phyloP scores from a whole-genome alignment of 352 stramenopile genomes.

The Globisporangium barbulae region DNA sequence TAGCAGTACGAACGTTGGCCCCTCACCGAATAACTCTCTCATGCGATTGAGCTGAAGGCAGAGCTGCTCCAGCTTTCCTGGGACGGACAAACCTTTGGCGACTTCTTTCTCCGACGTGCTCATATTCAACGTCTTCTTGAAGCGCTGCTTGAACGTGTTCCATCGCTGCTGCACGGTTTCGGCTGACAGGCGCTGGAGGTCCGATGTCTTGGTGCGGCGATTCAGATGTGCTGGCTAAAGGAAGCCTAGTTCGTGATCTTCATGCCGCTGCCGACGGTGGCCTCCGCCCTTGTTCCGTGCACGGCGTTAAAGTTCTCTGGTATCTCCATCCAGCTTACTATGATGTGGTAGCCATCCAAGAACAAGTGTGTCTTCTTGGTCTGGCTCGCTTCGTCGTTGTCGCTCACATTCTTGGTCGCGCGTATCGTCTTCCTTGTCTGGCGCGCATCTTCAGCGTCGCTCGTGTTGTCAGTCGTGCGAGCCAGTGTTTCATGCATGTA shows the following conservation, averaged over 20 bases:
- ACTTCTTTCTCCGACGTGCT: conserved; percentile 6
- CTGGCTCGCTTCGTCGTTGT: not conserved
- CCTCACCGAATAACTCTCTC: conserved; percentile 15
- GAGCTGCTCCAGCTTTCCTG: conserved; percentile 14
- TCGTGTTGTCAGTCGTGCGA: too few species aligned
- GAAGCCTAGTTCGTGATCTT: conserved; percentile 10
- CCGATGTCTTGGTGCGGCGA: not conserved
- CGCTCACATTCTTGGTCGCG: not conserved
- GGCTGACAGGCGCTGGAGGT: not conserved
- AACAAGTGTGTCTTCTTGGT: conserved; percentile 6
- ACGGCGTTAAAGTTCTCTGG: conserved; percentile 14
- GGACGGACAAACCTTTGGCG: conserved; percentile 7
- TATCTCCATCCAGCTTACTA: conserved; percentile 25
- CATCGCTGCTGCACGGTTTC: conserved; percentile 18
- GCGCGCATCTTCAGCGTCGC: too few species aligned
- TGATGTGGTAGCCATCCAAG: conserved; percentile 12
- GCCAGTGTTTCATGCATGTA: too few species aligned
- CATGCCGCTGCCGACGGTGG: conserved; percentile 5
- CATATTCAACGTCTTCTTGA: conserved; percentile 10
- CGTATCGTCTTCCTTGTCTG: not conserved
- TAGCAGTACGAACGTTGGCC: not conserved
- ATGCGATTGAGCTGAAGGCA: conserved; percentile 14
- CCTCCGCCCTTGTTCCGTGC: conserved; percentile 10
- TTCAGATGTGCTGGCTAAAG: conserved; percentile 16
- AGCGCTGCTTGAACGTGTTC: conserved; percentile 10